A percentile compares a stretch with the other conserved stretches of the same genome.
Evolutionary conservation across 306 rosid genomes (phyloP).

Genomic region (Carpinus viminea): DNA sequence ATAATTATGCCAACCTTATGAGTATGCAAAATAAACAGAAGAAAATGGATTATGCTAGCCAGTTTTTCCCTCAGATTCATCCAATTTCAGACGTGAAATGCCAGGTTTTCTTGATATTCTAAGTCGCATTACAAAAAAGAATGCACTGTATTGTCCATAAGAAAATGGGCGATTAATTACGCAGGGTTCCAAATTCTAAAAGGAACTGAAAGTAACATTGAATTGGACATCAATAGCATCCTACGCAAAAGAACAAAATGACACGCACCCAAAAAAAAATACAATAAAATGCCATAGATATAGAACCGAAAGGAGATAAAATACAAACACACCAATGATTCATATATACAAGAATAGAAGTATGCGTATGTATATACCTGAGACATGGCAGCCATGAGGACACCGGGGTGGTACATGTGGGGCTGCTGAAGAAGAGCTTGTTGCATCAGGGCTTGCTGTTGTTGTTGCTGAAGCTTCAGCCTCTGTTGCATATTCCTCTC

Average conservation of each 20-base stretch:
- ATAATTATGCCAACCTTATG: neutral
- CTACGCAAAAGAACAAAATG: neutral
- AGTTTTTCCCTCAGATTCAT: neutral
- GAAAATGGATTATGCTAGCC: neutral
- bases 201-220: neutral
- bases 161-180: neutral
- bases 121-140: neutral
- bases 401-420: constrained; percentile 74
- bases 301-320: neutral
- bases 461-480: constrained; percentile 57
- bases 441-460: constrained; percentile 62
- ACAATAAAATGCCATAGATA: neutral
- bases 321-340: neutral
- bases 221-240: neutral
- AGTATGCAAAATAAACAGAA: neutral
- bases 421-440: constrained; percentile 79
- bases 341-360: neutral
- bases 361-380: constrained; percentile 33
- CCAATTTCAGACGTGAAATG: neutral
- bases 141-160: neutral
- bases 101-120: neutral
- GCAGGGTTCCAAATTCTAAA: neutral
- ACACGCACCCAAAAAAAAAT: neutral
- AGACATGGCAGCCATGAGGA: constrained; percentile 73
- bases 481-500: constrained; percentile 65